A percentile compares a stretch with the other conserved stretches of the same genome.
phyloP scores from a whole-genome alignment of 1,284 basidiomycete genomes.

The Cutaneotrichosporon daszewskae region DNA sequence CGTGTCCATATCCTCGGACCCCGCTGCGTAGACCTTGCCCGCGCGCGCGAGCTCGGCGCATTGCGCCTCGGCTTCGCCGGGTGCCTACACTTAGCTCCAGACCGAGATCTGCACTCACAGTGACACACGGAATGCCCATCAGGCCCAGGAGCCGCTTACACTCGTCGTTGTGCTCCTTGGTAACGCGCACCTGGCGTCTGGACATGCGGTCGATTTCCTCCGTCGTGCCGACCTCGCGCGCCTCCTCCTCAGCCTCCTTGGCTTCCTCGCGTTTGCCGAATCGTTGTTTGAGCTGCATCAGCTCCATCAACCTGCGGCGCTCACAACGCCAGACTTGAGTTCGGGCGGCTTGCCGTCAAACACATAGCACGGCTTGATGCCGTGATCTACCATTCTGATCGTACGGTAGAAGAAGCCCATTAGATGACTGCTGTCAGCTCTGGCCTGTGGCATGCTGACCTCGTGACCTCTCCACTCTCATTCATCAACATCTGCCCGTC shows the following conservation, averaged over 20 bases:
- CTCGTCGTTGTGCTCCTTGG: conserved; percentile 93
- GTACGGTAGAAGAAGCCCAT: conserved; percentile 99
- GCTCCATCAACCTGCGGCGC: conserved; percentile 39
- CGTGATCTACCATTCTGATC: conserved; percentile 97
- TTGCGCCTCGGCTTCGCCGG: conserved; percentile 97
- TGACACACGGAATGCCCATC: conserved; percentile 95
- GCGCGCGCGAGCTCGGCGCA: conserved; percentile 94
- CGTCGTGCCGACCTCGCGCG: conserved; percentile 87
- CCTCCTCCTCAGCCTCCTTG: conserved; percentile 88
- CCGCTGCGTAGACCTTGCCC: conserved; percentile 93
- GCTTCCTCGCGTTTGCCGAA: conserved; percentile 88
- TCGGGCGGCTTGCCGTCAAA: conserved; percentile 99
- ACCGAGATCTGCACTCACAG: conserved; percentile 54
- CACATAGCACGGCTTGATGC: conserved; percentile 96
- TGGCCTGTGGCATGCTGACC: conserved; percentile 43
- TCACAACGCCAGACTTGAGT: conserved; percentile 88
- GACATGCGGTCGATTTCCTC: conserved; percentile 91
- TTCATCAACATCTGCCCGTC: conserved; percentile 97
- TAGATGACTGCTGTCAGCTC: conserved; percentile 60
- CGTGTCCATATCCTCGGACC: conserved; percentile 99
- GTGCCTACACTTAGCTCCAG: conserved; percentile 60
- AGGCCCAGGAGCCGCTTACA: conserved; percentile 78
- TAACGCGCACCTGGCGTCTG: conserved; percentile 89
- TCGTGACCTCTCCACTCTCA: conserved; percentile 92
- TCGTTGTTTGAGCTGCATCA: conserved; percentile 54